phyloP scores from a whole-genome alignment of 306 rosid genomes.

The Hippophae tibetana region DNA sequence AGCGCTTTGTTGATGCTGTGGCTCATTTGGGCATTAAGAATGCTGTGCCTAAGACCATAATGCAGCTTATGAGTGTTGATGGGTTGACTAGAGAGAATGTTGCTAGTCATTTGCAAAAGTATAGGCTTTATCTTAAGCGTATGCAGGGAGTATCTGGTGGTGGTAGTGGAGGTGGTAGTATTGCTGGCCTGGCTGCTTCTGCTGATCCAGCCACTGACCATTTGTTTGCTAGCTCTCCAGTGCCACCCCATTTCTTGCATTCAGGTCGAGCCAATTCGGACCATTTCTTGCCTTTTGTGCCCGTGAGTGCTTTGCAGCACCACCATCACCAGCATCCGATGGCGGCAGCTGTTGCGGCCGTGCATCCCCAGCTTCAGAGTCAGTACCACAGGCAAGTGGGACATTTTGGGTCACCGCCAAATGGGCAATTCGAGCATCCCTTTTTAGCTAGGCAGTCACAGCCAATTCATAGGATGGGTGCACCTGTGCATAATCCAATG shows the following conservation, averaged over 20 bases:
- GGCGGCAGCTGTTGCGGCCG: constrained; percentile 35
- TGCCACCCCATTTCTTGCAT: constrained; percentile 81
- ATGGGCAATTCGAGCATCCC: constrained; percentile 81
- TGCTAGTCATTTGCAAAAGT: constrained; percentile 90
- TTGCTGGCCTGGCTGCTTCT: constrained; percentile 20
- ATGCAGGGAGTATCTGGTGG: constrained; percentile 76
- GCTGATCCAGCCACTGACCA: constrained; percentile 64
- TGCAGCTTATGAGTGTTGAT: constrained; percentile 99
- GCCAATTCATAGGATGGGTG: constrained; percentile 64
- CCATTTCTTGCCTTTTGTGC: constrained; percentile 82
- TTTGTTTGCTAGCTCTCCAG: constrained; percentile 81
- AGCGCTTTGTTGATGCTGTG: constrained; percentile 88
- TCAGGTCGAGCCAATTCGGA: constrained; percentile 65
- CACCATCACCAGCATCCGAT: constrained; percentile 64
- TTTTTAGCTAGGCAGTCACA: constrained; percentile 61
- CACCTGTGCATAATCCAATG: constrained; percentile 44
- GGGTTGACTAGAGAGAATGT: constrained; percentile 92
- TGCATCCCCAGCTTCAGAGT: constrained; percentile 41
- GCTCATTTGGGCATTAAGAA: constrained; percentile 91
- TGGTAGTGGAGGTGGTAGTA: constrained; percentile 22
- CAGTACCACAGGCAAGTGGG: constrained; percentile 69
- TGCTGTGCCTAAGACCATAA: constrained; percentile 96
- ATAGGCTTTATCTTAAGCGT: constrained; percentile 85
- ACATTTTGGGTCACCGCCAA: constrained; percentile 81
- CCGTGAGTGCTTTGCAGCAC: constrained; percentile 62